Evolutionary conservation across 2,329 filamentous ascomycete genomes (phyloP), one percentile per base, ranked within the genome.

Genomic region (Fusarium sp.): DNA sequence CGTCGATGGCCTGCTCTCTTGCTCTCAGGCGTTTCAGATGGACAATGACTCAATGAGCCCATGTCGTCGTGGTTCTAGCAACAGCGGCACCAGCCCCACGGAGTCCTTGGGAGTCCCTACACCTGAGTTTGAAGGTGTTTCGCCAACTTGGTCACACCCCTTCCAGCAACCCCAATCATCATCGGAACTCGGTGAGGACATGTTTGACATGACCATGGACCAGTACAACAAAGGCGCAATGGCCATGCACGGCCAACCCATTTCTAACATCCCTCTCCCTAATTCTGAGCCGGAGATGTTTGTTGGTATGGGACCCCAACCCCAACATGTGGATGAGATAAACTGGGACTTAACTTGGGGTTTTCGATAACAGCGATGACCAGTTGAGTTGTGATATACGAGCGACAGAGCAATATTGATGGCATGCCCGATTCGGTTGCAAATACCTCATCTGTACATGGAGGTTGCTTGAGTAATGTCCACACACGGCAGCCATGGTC

Each of bases 41-140:
- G 70, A 74, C 11, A 67, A 50, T 42, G 67, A 65, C 20, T 59
- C 72, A 5, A 67, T 61, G 35, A 73, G 66, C 64, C 62, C 64
- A 61, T 75, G 69, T 45, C 72, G 77, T 35, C 64, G 74, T 47
- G 69, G 72, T n/a, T 78, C 75, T 29, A 76, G 70, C 27, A 67
- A 75, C n/a, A 78, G 77, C 29, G 69, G 71, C 38, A 74, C 76
- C 27, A 79, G 77, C 29, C 72, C 71, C 20, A 69, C 77, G 1
- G 77, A 78, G 47, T 79, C 77, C n/a, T 56, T 78, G n/a, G 61
- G 69, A 56, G 68, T 74, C 11, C 71, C 66, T 18, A 77, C 75
- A 9, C 77, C 76, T 4, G 72, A 78, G 34, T 67, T 73, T 38
- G 77, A 77, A 45, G 64, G 58, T 31, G 56, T 65, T 37, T 74